phyloP scores from a whole-genome alignment of 495 filamentous ascomycete genomes.

The Aeminium ludgeri region DNA sequence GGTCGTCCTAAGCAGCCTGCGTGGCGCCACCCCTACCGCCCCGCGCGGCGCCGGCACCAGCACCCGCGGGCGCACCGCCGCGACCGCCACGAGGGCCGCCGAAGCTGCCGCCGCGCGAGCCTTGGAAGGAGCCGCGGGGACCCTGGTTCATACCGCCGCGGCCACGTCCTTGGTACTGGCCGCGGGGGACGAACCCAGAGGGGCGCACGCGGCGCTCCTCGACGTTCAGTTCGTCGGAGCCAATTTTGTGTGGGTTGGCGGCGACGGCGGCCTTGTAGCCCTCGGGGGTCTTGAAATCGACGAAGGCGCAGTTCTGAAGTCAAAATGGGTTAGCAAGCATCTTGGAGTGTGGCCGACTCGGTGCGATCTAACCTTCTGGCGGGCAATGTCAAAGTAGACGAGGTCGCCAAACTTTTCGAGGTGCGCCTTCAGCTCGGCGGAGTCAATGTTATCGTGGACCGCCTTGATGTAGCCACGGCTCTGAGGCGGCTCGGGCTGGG shows the following conservation, averaged over 20 bases:
- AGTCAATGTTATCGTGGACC: slow-evolving; percentile 68
- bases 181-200: slow-evolving; percentile 28
- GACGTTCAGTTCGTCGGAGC: slow-evolving; percentile 61
- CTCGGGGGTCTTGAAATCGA: slow-evolving; percentile 68
- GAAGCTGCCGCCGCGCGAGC: not conserved
- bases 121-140: slow-evolving; percentile 40
- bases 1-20: too few species aligned
- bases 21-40: too few species aligned
- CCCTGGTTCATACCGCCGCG: slow-evolving; percentile 19
- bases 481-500: slow-evolving; percentile 20
- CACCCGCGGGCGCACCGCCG: too few species aligned
- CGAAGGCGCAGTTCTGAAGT: slow-evolving; percentile 79
- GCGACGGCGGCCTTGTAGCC: slow-evolving; percentile 66
- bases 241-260: slow-evolving; percentile 74
- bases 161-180: slow-evolving; percentile 31
- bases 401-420: slow-evolving; percentile 62
- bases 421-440: slow-evolving; percentile 44
- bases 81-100: too few species aligned
- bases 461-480: slow-evolving; percentile 82
- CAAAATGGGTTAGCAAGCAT: slow-evolving; percentile 1
- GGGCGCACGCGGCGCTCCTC: slow-evolving; percentile 73
- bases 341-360: not conserved
- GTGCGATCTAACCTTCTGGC: slow-evolving; percentile 53
- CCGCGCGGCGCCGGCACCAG: too few species aligned
- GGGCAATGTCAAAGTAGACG: slow-evolving; percentile 75